Conservation (phyloP, 306 rosid genomes). For the Cotoneaster glaucophyllus region DNA sequence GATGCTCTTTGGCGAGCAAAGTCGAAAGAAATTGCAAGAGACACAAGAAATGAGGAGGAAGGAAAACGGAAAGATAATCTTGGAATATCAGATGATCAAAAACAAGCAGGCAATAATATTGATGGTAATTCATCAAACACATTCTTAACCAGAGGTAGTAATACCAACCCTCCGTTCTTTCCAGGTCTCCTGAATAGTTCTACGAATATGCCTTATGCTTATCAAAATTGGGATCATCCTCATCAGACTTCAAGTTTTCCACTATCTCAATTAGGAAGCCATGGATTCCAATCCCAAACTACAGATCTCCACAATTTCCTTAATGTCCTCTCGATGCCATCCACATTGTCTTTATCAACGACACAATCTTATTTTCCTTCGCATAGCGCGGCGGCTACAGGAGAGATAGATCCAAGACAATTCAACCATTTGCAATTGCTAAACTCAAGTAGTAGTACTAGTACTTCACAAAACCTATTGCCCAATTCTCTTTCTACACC, state of each 20-base stretch:
- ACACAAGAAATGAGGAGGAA: slow-evolving; percentile 15
- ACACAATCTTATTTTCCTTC: slow-evolving; percentile 34
- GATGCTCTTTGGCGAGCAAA: slow-evolving; percentile 37
- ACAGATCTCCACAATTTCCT: slow-evolving; percentile 35
- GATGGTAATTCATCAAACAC: slow-evolving; percentile 18
- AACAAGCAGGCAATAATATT: slow-evolving; percentile 13
- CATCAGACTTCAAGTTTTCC: slow-evolving; percentile 22
- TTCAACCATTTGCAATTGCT: slow-evolving; percentile 45
- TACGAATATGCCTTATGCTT: slow-evolving; percentile 14
- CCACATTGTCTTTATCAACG: slow-evolving; percentile 50
- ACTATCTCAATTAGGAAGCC: slow-evolving; percentile 24
- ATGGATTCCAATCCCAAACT: slow-evolving; percentile 39
- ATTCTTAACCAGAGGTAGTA: neutral
- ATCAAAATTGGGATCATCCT: slow-evolving; percentile 16
- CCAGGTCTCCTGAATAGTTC: slow-evolving; percentile 27
- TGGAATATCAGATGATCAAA: neutral
- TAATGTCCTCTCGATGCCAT: slow-evolving; percentile 43
- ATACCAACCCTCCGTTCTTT: slow-evolving; percentile 29
- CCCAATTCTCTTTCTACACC: slow-evolving; percentile 6
- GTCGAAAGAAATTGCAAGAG: slow-evolving; percentile 33
- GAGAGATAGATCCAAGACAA: slow-evolving; percentile 41
- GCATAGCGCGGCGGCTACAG: neutral
- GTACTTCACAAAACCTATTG: slow-evolving; percentile 14
- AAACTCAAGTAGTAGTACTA: slow-evolving; percentile 4
- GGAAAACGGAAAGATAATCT: neutral